Conservation (phyloP, 179 eudicot genomes). For the Beta corolliflora region DNA sequence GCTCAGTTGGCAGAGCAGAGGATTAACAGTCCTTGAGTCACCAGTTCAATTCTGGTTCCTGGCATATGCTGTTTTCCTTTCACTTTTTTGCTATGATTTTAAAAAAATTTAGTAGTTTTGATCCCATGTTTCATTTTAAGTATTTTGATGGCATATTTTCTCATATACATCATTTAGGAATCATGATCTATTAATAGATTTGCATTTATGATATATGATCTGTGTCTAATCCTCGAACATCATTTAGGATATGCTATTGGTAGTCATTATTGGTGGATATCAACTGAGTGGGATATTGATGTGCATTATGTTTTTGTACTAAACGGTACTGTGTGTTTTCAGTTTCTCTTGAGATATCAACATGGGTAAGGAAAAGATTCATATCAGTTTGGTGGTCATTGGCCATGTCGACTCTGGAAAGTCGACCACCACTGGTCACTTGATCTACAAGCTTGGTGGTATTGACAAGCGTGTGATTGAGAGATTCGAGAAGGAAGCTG, state of each 20-base stretch:
- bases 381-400: constrained; percentile 58
- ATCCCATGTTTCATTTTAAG: too few relatives aligned
- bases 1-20: constrained; percentile 2
- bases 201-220: not conserved
- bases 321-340: not conserved
- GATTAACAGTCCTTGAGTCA: not conserved
- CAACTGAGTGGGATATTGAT: not conserved
- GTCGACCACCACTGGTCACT: constrained; percentile 15
- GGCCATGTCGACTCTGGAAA: constrained; percentile 69
- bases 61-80: not conserved
- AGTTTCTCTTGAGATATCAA: not conserved
- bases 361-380: constrained; percentile 61
- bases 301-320: not conserved
- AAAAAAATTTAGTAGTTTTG: not conserved
- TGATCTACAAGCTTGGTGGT: constrained; percentile 61
- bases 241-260: not conserved
- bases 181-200: too few relatives aligned
- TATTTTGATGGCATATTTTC: too few relatives aligned
- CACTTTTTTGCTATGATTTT: not conserved
- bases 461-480: constrained; percentile 69
- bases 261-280: not conserved
- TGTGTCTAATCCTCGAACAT: not conserved
- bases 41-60: constrained; percentile 9
- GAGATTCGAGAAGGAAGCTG: constrained; percentile 59
- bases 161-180: too few relatives aligned